Conservation (phyloP, 139 green algal species). For the Zygnema cylindricum region DNA sequence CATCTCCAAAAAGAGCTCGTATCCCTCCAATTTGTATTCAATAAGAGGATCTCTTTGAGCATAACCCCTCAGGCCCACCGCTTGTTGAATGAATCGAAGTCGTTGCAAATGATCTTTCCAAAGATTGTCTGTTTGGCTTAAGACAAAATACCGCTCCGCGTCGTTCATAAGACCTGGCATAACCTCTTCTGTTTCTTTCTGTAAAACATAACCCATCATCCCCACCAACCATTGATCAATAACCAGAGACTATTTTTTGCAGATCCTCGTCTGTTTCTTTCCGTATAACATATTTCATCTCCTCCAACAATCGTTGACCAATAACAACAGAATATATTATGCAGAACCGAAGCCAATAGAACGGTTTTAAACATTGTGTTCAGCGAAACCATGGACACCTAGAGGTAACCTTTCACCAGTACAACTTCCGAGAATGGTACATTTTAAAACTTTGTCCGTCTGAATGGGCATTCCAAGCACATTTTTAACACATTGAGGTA, state of each 20-base stretch:
- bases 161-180: slow-evolving; percentile 79
- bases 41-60: slow-evolving; percentile 91
- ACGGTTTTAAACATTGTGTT: no score
- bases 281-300: not conserved
- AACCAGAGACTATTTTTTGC: slow-evolving; percentile 7
- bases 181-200: slow-evolving; percentile 16
- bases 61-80: slow-evolving; percentile 88
- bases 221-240: not conserved
- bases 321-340: not conserved
- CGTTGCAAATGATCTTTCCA: slow-evolving; percentile 98
- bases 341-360: no score
- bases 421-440: no score
- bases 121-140: slow-evolving; percentile 92
- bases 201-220: not conserved
- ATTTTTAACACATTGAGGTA: no score
- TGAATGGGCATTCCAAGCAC: no score
- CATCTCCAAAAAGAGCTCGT: slow-evolving; percentile 87
- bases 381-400: no score
- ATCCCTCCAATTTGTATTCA: slow-evolving; percentile 99
- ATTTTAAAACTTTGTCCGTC: no score
- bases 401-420: no score
- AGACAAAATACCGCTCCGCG: slow-evolving; percentile 93
- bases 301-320: not conserved
- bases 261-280: not conserved
- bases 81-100: slow-evolving; percentile 98